Evolutionary conservation across 305 asterid genomes (phyloP).

Genomic region (Andrographis paniculata): DNA sequence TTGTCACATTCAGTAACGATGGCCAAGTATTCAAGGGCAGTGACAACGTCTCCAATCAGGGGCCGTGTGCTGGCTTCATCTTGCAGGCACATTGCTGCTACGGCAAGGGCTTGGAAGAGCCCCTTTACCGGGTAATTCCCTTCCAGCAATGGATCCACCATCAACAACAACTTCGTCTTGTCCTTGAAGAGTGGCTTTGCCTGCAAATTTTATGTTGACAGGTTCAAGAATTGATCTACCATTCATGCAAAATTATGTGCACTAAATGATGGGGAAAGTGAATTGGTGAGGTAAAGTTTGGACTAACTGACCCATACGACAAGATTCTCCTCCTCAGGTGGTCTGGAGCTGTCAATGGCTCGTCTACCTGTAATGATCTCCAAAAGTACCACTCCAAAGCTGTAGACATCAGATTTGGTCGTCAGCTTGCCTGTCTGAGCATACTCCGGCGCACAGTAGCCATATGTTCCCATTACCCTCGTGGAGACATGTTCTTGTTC

Average conservation of each 20-base stretch:
- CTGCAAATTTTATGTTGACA: conserved; percentile 25
- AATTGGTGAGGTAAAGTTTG: too few relatives aligned
- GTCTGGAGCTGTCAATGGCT: conserved; percentile 61
- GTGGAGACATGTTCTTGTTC: conserved; percentile 60
- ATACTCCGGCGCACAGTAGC: conserved; percentile 91
- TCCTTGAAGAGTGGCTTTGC: conserved; percentile 75
- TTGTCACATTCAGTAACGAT: neutral
- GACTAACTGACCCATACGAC: conserved; percentile 81
- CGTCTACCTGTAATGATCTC: conserved; percentile 84
- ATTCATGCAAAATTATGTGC: too few relatives aligned
- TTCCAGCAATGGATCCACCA: conserved; percentile 65
- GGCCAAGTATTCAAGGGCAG: conserved; percentile 73
- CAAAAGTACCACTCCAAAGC: conserved; percentile 80
- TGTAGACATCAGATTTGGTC: conserved; percentile 69
- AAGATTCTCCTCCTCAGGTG: conserved; percentile 67
- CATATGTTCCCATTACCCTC: conserved; percentile 82
- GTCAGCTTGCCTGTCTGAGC: conserved; percentile 67
- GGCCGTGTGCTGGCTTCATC: conserved; percentile 75
- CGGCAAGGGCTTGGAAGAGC: conserved; percentile 62
- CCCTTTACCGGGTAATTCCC: conserved; percentile 57
- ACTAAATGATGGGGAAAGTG: too few relatives aligned
- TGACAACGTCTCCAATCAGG: conserved; percentile 70
- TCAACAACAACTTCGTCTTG: conserved; percentile 29
- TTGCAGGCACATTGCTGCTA: conserved; percentile 81
- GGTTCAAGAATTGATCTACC: neutral